phyloP scores from a whole-genome alignment of 2,329 filamentous ascomycete genomes.

The Colletotrichum siamense region DNA sequence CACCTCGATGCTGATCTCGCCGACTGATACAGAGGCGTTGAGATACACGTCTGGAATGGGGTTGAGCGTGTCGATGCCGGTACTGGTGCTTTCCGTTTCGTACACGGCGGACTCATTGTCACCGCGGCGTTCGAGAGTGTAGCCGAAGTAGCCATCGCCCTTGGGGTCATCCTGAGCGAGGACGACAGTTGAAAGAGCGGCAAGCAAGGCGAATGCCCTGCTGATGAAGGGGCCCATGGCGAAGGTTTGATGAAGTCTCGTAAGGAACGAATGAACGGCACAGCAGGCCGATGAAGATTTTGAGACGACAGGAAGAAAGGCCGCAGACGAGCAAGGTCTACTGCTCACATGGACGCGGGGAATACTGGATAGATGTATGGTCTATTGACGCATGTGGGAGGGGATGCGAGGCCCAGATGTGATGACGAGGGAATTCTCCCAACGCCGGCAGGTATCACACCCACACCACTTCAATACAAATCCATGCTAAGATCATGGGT shows the following conservation, averaged over 20 bases:
- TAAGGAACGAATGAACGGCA: constrained; percentile 1
- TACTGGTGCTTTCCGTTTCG: constrained; percentile 55
- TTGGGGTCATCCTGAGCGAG: constrained; percentile 30
- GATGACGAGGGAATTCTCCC: neutral
- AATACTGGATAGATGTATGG: constrained; percentile 14
- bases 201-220: constrained; percentile 28
- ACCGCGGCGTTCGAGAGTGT: constrained; percentile 55
- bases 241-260: neutral
- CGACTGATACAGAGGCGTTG: constrained; percentile 62
- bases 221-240: neutral
- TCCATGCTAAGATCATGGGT: neutral
- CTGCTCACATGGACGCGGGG: neutral
- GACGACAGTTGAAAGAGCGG: constrained; percentile 32
- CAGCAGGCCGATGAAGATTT: neutral
- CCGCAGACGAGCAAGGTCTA: neutral
- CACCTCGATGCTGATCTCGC: constrained; percentile 63
- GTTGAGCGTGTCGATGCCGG: constrained; percentile 45
- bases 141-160: constrained; percentile 58
- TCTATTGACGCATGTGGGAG: neutral
- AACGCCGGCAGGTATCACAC: neutral
- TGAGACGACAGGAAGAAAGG: neutral
- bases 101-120: constrained; percentile 57
- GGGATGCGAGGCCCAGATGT: neutral
- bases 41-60: constrained; percentile 64
- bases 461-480: neutral